A percentile compares a stretch with the other conserved stretches of the same genome.
Evolutionary conservation across 2,329 filamentous ascomycete species (phyloP).

Genomic region (Epichloe brachyelytri): DNA sequence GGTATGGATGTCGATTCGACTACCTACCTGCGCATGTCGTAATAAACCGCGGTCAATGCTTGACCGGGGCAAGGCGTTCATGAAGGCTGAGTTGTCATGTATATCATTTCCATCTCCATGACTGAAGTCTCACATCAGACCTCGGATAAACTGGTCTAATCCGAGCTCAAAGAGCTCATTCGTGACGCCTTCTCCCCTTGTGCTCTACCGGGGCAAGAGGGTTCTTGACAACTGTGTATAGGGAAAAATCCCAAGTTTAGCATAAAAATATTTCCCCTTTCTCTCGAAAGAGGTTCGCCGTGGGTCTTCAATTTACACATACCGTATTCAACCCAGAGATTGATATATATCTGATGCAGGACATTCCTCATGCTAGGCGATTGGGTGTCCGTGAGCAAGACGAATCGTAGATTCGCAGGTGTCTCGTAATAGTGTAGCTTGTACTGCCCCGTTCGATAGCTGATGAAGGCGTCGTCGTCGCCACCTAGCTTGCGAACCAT

Average conservation of each 20-base stretch:
- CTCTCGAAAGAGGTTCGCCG: no score
- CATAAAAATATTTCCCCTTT: no score
- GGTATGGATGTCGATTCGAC: no score
- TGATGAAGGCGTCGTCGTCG: constrained; percentile 87
- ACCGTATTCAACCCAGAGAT: constrained; percentile 94
- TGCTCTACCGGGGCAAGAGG: constrained; percentile 56
- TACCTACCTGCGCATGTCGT: no score
- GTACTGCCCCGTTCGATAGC: constrained; percentile 86
- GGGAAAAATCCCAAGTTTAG: background rate
- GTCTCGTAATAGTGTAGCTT: constrained; percentile 99
- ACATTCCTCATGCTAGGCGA: constrained; percentile 87
- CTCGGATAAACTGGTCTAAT: constrained; percentile 64
- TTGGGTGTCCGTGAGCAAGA: constrained; percentile 86
- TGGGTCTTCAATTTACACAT: constrained; percentile 12
- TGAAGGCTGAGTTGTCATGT: background rate
- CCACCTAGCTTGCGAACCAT: constrained; percentile 94
- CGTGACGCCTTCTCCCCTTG: constrained; percentile 54
- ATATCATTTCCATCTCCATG: constrained; percentile 3
- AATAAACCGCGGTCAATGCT: no score
- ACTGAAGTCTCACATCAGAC: constrained; percentile 36
- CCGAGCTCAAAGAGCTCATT: constrained; percentile 61
- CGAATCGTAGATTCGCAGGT: constrained; percentile 86
- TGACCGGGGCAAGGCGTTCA: background rate
- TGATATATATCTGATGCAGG: constrained; percentile 96
- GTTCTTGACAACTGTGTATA: constrained; percentile 52